Percentiles rank a stretch among this genome's conserved stretches.
Evolutionary conservation across 208 protist species (phyloP).

Genomic region (Wallacemonas sp.): DNA sequence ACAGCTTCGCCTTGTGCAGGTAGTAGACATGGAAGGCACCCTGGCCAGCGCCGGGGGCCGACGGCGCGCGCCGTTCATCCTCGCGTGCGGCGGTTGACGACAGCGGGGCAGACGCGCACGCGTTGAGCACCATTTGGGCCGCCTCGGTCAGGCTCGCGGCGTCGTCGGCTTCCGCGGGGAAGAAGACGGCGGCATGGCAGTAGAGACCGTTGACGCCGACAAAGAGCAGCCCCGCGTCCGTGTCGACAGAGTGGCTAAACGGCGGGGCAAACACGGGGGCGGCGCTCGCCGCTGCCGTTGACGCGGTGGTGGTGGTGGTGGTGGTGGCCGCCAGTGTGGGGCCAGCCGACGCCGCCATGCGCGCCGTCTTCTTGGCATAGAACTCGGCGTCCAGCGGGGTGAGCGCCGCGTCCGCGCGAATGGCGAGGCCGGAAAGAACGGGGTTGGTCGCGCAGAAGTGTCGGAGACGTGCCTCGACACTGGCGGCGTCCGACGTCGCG

Average conservation of each 20-base stretch:
- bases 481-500: too few species aligned
- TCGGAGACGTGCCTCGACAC: background rate
- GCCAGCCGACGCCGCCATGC: too few species aligned
- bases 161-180: background rate
- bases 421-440: background rate
- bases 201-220: background rate
- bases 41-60: conserved; percentile 5
- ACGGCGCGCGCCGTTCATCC: background rate
- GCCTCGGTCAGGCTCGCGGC: background rate
- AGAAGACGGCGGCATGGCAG: conserved; percentile 12
- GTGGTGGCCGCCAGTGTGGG: too few species aligned
- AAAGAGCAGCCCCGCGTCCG: background rate
- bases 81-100: background rate
- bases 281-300: background rate
- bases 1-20: conserved; percentile 7
- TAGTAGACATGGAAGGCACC: conserved; percentile 22
- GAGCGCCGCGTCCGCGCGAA: background rate
- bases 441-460: conserved; percentile 5
- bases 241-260: conserved; percentile 1
- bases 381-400: background rate
- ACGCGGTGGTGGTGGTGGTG: background rate
- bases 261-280: background rate
- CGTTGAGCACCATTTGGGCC: conserved; percentile 1
- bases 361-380: background rate
- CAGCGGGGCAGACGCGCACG: conserved; percentile 5